Conservation (phyloP, 2,329 filamentous ascomycete species). For the Elsinoe perseae region DNA sequence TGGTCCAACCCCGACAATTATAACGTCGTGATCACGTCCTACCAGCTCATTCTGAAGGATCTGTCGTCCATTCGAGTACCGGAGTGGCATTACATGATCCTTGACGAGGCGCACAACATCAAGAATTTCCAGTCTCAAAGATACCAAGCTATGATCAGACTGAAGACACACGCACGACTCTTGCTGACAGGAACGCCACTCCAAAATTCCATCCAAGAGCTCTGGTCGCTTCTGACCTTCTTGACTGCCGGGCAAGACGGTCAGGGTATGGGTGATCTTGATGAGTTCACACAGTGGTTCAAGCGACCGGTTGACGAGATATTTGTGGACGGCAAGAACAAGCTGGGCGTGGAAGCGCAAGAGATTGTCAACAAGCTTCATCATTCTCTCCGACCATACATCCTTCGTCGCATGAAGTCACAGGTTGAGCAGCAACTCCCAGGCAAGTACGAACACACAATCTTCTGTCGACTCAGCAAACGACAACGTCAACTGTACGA, state of each 20-base stretch:
- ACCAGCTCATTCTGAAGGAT: constrained; percentile 91
- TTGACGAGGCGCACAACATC: constrained; percentile 98
- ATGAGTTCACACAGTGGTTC: constrained; percentile 94
- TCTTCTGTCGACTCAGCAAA: constrained; percentile 91
- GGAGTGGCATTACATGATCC: constrained; percentile 94
- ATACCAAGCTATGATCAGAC: constrained; percentile 90
- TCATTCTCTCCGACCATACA: constrained; percentile 84
- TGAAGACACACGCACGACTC: constrained; percentile 81
- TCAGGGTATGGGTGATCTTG: constrained; percentile 78
- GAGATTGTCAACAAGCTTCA: constrained; percentile 89
- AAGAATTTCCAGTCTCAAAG: constrained; percentile 98
- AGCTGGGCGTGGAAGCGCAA: constrained; percentile 88
- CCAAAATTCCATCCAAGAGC: constrained; percentile 91
- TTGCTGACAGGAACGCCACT: constrained; percentile 89
- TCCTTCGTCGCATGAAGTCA: constrained; percentile 82
- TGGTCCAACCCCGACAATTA: constrained; percentile 70
- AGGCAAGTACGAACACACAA: constrained; percentile 92
- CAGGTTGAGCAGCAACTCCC: constrained; percentile 99
- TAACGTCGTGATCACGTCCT: constrained; percentile 97
- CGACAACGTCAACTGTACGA: constrained; percentile 93
- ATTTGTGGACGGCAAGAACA: constrained; percentile 83
- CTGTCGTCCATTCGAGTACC: constrained; percentile 87
- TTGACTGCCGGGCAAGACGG: constrained; percentile 84
- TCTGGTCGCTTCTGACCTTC: constrained; percentile 97
- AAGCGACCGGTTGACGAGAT: constrained; percentile 93